phyloP scores from a whole-genome alignment of 2,329 filamentous ascomycete genomes.

The Fusarium sp. region DNA sequence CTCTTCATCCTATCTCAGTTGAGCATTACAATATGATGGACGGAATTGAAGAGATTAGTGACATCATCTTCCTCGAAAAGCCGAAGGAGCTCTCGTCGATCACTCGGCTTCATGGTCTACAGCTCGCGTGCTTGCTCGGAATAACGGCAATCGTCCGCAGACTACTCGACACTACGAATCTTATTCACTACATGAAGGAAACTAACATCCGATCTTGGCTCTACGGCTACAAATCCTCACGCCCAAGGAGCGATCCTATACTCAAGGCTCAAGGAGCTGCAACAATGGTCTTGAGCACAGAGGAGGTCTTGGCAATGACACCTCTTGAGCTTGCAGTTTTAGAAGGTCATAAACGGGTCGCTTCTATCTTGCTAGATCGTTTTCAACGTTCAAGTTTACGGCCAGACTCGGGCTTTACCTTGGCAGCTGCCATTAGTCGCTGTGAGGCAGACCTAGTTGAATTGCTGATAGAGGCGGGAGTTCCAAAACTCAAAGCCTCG shows the following conservation, averaged over 20 bases:
- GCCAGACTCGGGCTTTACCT: not conserved
- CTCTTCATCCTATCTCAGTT: not conserved
- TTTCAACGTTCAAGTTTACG: not conserved
- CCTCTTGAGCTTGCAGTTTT: constrained; percentile 18
- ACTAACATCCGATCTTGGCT: not conserved
- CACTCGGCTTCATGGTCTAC: not conserved
- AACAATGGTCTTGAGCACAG: not conserved
- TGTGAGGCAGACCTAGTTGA: constrained; percentile 1
- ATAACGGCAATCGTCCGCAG: not conserved
- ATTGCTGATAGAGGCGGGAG: not conserved
- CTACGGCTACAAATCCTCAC: not conserved
- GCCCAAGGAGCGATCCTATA: not conserved
- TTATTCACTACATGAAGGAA: not conserved
- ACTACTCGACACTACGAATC: not conserved
- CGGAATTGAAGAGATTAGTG: not conserved
- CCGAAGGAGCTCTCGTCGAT: not conserved
- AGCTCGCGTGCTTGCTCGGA: constrained; percentile 17
- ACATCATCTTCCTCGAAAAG: not conserved
- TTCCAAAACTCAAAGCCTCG: not conserved
- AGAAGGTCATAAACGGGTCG: not conserved
- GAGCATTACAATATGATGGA: not conserved
- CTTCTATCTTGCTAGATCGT: not conserved
- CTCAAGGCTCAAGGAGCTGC: not conserved
- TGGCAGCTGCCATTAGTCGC: constrained; percentile 2
- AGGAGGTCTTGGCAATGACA: constrained; percentile 6